Evolutionary conservation across 108 stramenopile genomes (phyloP), one percentile per base, ranked within the genome.

Genomic region (Seminavis robusta): DNA sequence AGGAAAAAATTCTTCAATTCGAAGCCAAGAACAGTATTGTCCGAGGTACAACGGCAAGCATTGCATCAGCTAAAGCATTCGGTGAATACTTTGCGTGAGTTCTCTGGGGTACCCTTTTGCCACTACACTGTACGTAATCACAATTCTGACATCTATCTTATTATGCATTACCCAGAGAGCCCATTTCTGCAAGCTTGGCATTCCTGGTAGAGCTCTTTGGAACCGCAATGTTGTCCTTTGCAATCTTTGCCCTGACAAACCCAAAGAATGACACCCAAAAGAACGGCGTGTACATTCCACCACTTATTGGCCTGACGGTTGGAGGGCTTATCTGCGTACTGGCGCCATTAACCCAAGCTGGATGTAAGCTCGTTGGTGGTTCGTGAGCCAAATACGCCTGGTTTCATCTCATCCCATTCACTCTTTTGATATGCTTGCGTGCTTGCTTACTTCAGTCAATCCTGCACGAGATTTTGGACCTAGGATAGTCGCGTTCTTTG

Each of bases 381-480:
- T n/a, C n/a, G n/a, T n/a, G n/a, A n/a, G n/a, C n/a, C n/a, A n/a
- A n/a, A n/a, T n/a, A n/a, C n/a, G n/a, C n/a, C n/a, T n/a, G n/a
- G n/a, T n/a, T n/a, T n/a, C n/a, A n/a, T n/a, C n/a, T n/a, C n/a
- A n/a, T n/a, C n/a, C n/a, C n/a, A n/a, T n/a, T n/a, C n/a, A n/a
- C n/a, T n/a, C n/a, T n/a, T n/a, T n/a, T n/a, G n/a, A n/a, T n/a
- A n/a, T n/a, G n/a, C n/a, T n/a, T n/a, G n/a, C n/a, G n/a, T n/a
- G n/a, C n/a, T n/a, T n/a, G n/a, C n/a, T n/a, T n/a, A n/a, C n/a
- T n/a, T n/a, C n/a, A n/a, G n/a, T 76, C 65, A 84, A 84, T 47
- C 82, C 82, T n/a, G 82, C 82, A 10, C 67, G 82, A 33, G 82
- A 84, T 45, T 76, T 84, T 48, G 82, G 82, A 30, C 82, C 82